Conservation (phyloP, 371 early-diverging fungal species). For the Rhizopus microsporus region DNA sequence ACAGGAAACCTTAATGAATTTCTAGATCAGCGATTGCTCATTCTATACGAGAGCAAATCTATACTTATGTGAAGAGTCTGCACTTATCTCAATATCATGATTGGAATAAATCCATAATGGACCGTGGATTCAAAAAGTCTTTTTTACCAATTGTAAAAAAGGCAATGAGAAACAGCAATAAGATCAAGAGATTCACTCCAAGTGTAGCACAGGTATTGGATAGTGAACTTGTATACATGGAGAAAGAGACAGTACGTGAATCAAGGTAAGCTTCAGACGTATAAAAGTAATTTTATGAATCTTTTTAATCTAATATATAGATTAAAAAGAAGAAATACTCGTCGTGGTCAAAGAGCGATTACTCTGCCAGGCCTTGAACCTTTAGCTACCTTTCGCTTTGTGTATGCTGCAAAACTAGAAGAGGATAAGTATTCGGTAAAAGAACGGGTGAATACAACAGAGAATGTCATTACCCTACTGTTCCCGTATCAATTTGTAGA, state of each 20-base stretch:
- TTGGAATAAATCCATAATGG: slow-evolving; percentile 61
- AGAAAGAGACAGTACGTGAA: slow-evolving; percentile 77
- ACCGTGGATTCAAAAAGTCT: slow-evolving; percentile 71
- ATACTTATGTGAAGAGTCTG: slow-evolving; percentile 79
- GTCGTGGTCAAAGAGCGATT: slow-evolving; percentile 59
- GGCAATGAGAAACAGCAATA: slow-evolving; percentile 52
- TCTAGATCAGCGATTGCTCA: slow-evolving; percentile 89
- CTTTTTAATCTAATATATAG: slow-evolving; percentile 24
- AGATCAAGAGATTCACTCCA: slow-evolving; percentile 64
- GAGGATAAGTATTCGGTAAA: no score
- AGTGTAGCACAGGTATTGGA: slow-evolving; percentile 68
- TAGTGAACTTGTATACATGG: slow-evolving; percentile 76
- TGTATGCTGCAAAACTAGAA: no score
- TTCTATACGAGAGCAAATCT: slow-evolving; percentile 92
- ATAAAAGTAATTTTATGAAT: not conserved
- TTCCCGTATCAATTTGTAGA: no score
- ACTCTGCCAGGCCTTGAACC: slow-evolving; percentile 70
- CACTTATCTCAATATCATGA: slow-evolving; percentile 81
- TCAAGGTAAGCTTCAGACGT: slow-evolving; percentile 30
- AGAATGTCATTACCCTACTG: no score
- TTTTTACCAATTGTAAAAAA: slow-evolving; percentile 68
- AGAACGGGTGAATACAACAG: no score
- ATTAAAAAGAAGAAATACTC: slow-evolving; percentile 78
- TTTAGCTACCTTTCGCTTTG: no score
- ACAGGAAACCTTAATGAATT: not conserved